A percentile compares a stretch with the other conserved stretches of the same genome.
These are phyloP conservation scores for Vitis hybrid DNA, from an alignment of 177 flowering plant genomes.

Conservation along the genomic window DNA sequence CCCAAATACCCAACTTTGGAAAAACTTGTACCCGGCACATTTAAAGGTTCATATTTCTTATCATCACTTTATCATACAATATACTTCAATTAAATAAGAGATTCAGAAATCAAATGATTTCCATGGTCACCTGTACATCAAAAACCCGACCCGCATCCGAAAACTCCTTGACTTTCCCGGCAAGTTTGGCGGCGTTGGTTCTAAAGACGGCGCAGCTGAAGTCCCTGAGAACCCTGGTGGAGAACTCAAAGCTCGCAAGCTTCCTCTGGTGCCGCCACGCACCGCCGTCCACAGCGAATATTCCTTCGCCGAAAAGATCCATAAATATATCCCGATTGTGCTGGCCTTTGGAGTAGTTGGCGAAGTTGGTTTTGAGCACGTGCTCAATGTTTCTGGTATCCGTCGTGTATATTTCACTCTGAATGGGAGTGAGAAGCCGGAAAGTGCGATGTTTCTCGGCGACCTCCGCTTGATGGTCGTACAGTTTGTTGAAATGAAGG, in stretches of 20 bases:
- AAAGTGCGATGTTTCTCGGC: conserved; percentile 42
- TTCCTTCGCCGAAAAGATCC: conserved; percentile 75
- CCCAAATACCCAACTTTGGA: too few relatives aligned
- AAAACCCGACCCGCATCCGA: conserved; percentile 24
- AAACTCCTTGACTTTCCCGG: conserved; percentile 22
- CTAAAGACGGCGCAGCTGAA: conserved; percentile 64
- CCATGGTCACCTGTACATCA: conserved; percentile 52
- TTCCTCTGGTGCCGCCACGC: conserved; percentile 71
- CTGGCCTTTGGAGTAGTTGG: conserved; percentile 45
- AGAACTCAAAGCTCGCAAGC: conserved; percentile 74
- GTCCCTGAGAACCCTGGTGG: conserved; percentile 63
- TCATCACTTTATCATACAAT: too few relatives aligned
- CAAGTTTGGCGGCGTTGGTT: conserved; percentile 54
- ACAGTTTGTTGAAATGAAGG: conserved; percentile 47
- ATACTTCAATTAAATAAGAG: too few relatives aligned
- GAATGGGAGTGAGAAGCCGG: conserved; percentile 45
- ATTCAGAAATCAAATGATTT: too few relatives aligned
- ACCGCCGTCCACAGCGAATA: conserved; percentile 69
- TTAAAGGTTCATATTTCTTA: too few relatives aligned
- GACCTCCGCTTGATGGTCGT: conserved; percentile 45
- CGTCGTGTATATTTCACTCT: conserved; percentile 46
- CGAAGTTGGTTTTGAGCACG: conserved; percentile 52
- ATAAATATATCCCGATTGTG: conserved; percentile 27
- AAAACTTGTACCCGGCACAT: too few relatives aligned
- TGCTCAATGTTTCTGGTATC: conserved; percentile 56